Conservation (phyloP, 352 stramenopile species). For the Pythium monospermum region DNA sequence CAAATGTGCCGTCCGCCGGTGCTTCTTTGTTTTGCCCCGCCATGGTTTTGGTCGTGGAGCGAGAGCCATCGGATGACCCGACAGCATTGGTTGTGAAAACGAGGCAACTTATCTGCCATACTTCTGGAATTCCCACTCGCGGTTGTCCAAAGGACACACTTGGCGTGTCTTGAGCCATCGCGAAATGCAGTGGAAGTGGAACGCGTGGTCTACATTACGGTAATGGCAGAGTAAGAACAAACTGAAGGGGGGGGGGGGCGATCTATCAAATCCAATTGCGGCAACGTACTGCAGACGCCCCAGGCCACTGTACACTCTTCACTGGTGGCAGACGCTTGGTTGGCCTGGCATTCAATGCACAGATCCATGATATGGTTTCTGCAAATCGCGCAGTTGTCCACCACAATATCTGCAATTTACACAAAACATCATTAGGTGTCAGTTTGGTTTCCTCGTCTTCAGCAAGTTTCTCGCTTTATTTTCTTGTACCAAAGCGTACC, state of each 20-base stretch:
- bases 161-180: conserved; percentile 98
- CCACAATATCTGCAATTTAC: conserved; percentile 64
- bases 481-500: conserved; percentile 54
- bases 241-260: not conserved
- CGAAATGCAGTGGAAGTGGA: conserved; percentile 99
- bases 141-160: conserved; percentile 99
- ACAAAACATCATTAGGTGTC: not conserved
- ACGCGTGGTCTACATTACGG: conserved; percentile 95
- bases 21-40: too few species aligned
- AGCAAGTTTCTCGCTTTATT: not conserved
- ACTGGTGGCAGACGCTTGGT: conserved; percentile 84
- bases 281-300: conserved; percentile 82
- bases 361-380: conserved; percentile 99
- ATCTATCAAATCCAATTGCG: too few species aligned
- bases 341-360: conserved; percentile 98
- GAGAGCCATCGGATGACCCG: too few species aligned
- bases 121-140: conserved; percentile 99
- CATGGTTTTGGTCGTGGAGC: too few species aligned
- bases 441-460: not conserved
- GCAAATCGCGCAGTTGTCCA: conserved; percentile 97
- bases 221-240: conserved; percentile 21
- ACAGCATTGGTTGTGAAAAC: too few species aligned
- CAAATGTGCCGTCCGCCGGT: not conserved
- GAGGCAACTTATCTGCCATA: conserved; percentile 71
- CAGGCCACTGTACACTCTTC: conserved; percentile 86